These are phyloP conservation scores for Colletotrichum simmondsii DNA, from an alignment of 2,329 filamentous ascomycete genomes.

Conservation along the genomic window DNA sequence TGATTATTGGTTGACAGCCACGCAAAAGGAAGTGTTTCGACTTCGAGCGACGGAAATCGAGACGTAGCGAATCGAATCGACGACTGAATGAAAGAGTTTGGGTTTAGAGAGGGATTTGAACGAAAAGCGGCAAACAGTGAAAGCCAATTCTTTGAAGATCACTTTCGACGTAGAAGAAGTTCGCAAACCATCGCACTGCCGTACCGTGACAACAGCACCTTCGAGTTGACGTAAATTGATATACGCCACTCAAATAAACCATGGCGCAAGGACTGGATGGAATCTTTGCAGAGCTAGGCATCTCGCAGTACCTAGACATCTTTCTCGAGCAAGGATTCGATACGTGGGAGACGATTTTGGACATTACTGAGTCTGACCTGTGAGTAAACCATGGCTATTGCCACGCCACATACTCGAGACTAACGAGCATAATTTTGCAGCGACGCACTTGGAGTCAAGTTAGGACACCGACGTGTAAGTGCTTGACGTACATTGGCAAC, in stretches of 20 bases:
- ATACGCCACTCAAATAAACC: neutral
- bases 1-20: constrained; percentile 1
- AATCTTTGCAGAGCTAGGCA: constrained; percentile 79
- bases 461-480: constrained; percentile 83
- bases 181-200: neutral
- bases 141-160: neutral
- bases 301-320: constrained; percentile 79
- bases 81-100: constrained; percentile 13
- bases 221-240: neutral
- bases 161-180: neutral
- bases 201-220: neutral
- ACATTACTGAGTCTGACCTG: constrained; percentile 88
- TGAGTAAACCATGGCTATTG: constrained; percentile 53
- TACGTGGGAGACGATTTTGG: constrained; percentile 83
- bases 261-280: constrained; percentile 70
- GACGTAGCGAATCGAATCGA: neutral
- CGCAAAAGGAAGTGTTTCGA: constrained; percentile 20
- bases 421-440: constrained; percentile 48
- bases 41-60: constrained; percentile 11
- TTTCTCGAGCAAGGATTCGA: constrained; percentile 87
- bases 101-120: neutral
- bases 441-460: constrained; percentile 79
- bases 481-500: neutral
- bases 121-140: neutral
- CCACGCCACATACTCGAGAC: neutral